A percentile compares a stretch with the other conserved stretches of the same genome.
Conservation (phyloP, 805 yeast genomes). For the Starmerella ratchasimensis region DNA sequence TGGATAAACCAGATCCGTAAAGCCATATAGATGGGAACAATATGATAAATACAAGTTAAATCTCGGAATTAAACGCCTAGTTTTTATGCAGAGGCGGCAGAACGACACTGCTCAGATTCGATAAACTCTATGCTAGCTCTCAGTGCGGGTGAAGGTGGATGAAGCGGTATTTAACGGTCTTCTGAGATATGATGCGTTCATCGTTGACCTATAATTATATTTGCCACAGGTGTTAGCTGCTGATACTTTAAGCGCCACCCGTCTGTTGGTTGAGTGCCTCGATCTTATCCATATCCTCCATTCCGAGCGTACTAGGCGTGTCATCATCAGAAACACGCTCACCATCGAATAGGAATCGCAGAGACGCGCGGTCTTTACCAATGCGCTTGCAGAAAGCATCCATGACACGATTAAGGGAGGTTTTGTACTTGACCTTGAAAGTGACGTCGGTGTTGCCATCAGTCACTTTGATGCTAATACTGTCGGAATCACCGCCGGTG, state of each 20-base stretch:
- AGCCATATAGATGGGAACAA: no score
- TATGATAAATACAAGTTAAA: no score
- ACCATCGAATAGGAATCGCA: conserved; percentile 89
- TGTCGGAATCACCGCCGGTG: conserved; percentile 35
- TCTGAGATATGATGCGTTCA: no score
- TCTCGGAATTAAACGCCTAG: no score
- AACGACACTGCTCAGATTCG: no score
- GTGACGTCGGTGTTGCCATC: conserved; percentile 90
- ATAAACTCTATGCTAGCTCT: no score
- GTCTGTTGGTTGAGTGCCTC: conserved; percentile 95
- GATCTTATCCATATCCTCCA: conserved; percentile 91
- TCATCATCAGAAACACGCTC: conserved; percentile 74
- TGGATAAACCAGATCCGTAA: no score
- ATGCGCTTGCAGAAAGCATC: conserved; percentile 97
- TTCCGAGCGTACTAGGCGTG: conserved; percentile 77
- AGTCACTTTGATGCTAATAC: conserved; percentile 83
- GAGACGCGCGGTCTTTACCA: conserved; percentile 68
- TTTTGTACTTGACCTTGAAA: conserved; percentile 85
- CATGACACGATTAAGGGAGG: conserved; percentile 87
- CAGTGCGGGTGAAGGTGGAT: no score
- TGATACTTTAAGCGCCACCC: conserved; percentile 16
- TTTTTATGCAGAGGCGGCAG: no score
- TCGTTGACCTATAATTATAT: no score
- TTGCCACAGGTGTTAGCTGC: not conserved
- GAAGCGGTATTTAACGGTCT: no score